Base-by-base conservation (phyloP, 768 basidiomycete genomes). In the Chiua virens region DNA sequence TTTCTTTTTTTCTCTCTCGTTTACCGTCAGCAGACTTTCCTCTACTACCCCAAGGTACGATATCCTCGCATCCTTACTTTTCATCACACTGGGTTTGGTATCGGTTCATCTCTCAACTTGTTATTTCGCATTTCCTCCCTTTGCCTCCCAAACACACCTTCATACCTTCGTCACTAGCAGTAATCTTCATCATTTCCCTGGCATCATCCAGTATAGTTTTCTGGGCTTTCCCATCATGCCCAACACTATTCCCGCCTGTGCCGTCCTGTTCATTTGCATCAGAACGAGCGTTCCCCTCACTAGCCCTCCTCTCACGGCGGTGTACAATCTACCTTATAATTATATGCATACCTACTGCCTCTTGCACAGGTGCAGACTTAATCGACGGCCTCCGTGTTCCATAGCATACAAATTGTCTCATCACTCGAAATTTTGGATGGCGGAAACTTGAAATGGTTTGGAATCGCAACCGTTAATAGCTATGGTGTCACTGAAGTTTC, bases 291-390 rank as follows among this genome's bases (percentile, higher is more conserved):
- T 50, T 45, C 17, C 34, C 40, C 53, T 58, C 49, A 51, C 54
- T 52, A 59, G 45, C 50, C 48, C 55, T 56, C 63, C 56, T 58
- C 46, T 48, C 53, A 54, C 52, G 57, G 55, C 54, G 59, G 60
- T 69, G 68, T 70, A 71, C 63, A 55, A 65, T 66, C 58, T 71
- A 71, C 58, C 51, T 69, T 67, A 67, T 64, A 59, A 56, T 64
- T 63, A 61, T 58, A 62, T 58, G 57, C 58, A 65, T 66, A 68
- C 69, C 66, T 64, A 69, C 57, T 60, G 64, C 60, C 53, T 65
- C 53, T 57, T 35, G 64, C 65, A 59, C 56, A 60, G 69, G 59
- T 64, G 57, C 59, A 58, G 50, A 49, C 54, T 52, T 66, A 70
- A 68, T 71, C 20, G 39, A 61, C 56, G 47, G 39, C 30, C 40